Evolutionary conservation across 345 rosid genomes (phyloP).

Genomic region (Rhodamnia rubescens): DNA sequence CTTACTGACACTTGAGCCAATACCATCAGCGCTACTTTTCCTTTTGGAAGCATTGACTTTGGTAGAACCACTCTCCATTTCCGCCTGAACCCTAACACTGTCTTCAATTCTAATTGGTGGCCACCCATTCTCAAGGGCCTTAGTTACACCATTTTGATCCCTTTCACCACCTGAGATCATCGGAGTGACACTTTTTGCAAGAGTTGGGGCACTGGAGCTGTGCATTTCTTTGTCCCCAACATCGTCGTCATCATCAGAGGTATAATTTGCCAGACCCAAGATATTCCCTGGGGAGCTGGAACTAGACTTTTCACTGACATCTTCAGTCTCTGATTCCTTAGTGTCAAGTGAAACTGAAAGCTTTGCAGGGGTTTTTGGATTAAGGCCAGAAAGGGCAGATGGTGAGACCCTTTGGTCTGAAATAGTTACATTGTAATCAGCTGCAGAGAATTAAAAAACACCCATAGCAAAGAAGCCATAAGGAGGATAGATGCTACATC

Average conservation of each 20-base stretch:
- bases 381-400: conserved; percentile 18
- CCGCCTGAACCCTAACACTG: neutral
- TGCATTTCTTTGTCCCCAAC: conserved; percentile 26
- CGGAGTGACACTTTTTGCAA: conserved; percentile 12
- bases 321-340: conserved; percentile 22
- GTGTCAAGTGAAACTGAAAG: conserved; percentile 32
- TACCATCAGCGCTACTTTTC: conserved; percentile 2
- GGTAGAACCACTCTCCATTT: conserved; percentile 7
- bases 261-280: conserved; percentile 88
- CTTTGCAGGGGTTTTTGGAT: conserved; percentile 41
- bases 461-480: neutral
- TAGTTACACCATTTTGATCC: conserved; percentile 12
- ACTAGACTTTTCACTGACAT: conserved; percentile 36
- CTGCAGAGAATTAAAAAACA: conserved; percentile 20
- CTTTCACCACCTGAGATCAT: conserved; percentile 22
- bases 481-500: neutral
- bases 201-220: conserved; percentile 21
- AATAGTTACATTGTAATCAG: conserved; percentile 14
- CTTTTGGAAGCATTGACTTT: conserved; percentile 10
- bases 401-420: conserved; percentile 30
- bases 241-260: conserved; percentile 75
- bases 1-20: conserved; percentile 3
- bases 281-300: conserved; percentile 59
- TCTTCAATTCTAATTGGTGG: conserved; percentile 17
- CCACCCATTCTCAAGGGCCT: conserved; percentile 25